Evolutionary conservation across 2,329 filamentous ascomycete species (phyloP).

Genomic region (Cryphonectria parasitica): DNA sequence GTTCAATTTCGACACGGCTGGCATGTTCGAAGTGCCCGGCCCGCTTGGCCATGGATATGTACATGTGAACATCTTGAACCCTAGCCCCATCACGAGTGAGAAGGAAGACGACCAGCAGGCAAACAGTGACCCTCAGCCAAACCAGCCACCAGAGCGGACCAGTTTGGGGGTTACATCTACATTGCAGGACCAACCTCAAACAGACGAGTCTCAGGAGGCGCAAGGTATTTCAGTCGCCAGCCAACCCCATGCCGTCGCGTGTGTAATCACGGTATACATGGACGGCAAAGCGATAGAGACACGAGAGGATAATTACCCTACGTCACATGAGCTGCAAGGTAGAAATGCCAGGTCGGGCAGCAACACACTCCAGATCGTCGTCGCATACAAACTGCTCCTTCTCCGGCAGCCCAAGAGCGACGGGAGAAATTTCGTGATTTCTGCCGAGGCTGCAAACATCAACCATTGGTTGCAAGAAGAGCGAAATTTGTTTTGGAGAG

Average conservation of each 20-base stretch:
- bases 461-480: neutral
- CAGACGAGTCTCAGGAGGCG: neutral
- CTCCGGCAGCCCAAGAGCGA: neutral
- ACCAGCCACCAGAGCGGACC: neutral
- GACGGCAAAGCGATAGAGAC: neutral
- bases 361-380: conserved; percentile 1
- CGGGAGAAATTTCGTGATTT: conserved; percentile 18
- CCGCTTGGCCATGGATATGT: neutral
- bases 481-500: neutral
- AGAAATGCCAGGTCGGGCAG: neutral
- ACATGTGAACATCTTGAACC: neutral
- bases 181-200: neutral
- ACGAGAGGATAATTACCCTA: neutral
- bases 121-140: neutral
- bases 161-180: neutral
- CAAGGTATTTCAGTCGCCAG: too few species aligned
- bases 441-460: conserved; percentile 1
- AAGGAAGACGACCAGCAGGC: too few species aligned
- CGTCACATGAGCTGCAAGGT: neutral
- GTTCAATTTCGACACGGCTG: neutral
- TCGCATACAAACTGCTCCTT: conserved; percentile 5
- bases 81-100: neutral
- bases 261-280: neutral
- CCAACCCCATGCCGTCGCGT: neutral
- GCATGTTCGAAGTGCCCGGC: neutral